phyloP scores from a whole-genome alignment of 2,329 filamentous ascomycete genomes.

The Aureobasidium sp. region DNA sequence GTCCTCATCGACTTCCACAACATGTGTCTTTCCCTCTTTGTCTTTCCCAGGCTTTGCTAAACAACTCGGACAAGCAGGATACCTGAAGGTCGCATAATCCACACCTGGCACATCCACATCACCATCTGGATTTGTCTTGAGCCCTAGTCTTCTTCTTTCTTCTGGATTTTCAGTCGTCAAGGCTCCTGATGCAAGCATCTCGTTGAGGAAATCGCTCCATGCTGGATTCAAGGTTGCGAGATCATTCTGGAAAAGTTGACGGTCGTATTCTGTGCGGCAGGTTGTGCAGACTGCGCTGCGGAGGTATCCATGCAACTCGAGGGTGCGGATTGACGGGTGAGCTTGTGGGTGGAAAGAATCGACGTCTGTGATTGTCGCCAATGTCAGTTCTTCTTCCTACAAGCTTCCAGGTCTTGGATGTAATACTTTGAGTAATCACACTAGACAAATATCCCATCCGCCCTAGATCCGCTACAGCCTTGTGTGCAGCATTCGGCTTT shows the following conservation, averaged over 20 bases:
- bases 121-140: slow-evolving; percentile 93
- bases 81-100: slow-evolving; percentile 90
- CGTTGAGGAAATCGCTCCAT: slow-evolving; percentile 81
- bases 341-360: slow-evolving; percentile 90
- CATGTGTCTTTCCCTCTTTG: slow-evolving; percentile 59
- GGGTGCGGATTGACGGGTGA: slow-evolving; percentile 77
- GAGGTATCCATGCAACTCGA: slow-evolving; percentile 94
- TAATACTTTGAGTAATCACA: slow-evolving; percentile 84
- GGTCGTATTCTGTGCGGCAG: slow-evolving; percentile 76
- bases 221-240: slow-evolving; percentile 84
- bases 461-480: slow-evolving; percentile 78
- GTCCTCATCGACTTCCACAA: slow-evolving; percentile 78
- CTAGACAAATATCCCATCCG: slow-evolving; percentile 75
- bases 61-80: slow-evolving; percentile 89
- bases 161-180: slow-evolving; percentile 80
- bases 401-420: not conserved
- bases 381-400: not conserved
- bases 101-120: slow-evolving; percentile 92
- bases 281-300: slow-evolving; percentile 83
- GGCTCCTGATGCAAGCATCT: slow-evolving; percentile 78
- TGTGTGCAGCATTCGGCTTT: slow-evolving; percentile 82
- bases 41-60: slow-evolving; percentile 67
- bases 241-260: slow-evolving; percentile 78
- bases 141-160: slow-evolving; percentile 71
- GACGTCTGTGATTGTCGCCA: slow-evolving; percentile 62